Evolutionary conservation across 129 eudicot genomes (phyloP).

Genomic region (Saposhnikovia divaricata): DNA sequence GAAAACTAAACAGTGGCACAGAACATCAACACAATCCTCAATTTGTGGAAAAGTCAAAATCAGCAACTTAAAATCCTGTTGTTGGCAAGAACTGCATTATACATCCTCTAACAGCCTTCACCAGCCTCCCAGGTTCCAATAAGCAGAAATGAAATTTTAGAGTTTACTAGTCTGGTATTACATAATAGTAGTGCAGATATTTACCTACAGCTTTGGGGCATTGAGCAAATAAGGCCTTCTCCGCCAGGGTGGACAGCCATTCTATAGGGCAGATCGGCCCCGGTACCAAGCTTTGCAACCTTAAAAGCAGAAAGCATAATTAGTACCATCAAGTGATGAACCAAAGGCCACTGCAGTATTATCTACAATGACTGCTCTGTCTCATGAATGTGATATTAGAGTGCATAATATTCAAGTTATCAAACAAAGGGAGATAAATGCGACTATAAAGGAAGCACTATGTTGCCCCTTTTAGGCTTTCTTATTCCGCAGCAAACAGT

Average conservation of each 20-base stretch:
- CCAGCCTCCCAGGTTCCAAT: background rate
- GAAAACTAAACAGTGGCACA: background rate
- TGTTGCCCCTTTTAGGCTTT: background rate
- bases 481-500: background rate
- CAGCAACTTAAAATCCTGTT: background rate
- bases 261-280: conserved; percentile 74
- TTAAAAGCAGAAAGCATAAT: conserved; percentile 10
- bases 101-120: background rate
- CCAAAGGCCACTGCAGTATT: background rate
- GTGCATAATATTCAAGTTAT: background rate
- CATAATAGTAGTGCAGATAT: background rate
- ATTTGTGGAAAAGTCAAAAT: background rate
- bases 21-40: background rate
- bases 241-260: conserved; percentile 95
- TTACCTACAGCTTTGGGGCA: conserved; percentile 80
- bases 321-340: background rate
- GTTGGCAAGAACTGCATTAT: background rate
- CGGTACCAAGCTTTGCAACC: conserved; percentile 68
- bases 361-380: background rate
- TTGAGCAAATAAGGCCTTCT: conserved; percentile 76
- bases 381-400: background rate
- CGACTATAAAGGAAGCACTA: background rate
- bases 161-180: background rate
- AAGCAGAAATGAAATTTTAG: background rate
- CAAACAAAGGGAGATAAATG: background rate